A percentile compares a stretch with the other conserved stretches of the same genome.
Conservation (phyloP, 495 filamentous ascomycete species). For the Daldinia decipiens region DNA sequence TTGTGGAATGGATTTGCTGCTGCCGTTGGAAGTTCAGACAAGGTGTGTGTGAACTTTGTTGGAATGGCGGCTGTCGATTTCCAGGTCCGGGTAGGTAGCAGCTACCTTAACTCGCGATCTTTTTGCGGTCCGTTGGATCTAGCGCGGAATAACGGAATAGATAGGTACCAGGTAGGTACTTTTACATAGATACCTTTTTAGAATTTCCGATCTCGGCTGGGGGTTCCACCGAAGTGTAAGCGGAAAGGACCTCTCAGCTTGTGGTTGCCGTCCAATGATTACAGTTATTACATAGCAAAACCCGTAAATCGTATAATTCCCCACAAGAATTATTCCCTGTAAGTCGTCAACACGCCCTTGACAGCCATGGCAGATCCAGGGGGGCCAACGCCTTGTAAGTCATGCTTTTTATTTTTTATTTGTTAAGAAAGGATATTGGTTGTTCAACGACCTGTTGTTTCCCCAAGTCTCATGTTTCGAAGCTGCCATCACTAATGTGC, state of each 20-base stretch:
- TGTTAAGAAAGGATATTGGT: conserved; percentile 10
- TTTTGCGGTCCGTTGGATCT: conserved; percentile 3
- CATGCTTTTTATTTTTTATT: conserved; percentile 17
- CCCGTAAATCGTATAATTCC: conserved; percentile 11
- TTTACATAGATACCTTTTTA: too few species aligned
- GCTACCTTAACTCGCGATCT: not conserved
- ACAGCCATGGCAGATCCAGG: conserved; percentile 41
- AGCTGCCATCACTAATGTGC: conserved; percentile 26
- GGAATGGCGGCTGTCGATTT: not conserved
- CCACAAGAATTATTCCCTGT: conserved; percentile 21
- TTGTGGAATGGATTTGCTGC: conserved; percentile 12
- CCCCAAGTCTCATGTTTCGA: conserved; percentile 3
- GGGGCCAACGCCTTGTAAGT: conserved; percentile 44
- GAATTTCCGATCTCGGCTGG: conserved; percentile 33
- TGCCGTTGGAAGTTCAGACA: conserved; percentile 6
- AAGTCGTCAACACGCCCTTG: conserved; percentile 31
- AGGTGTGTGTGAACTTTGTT: conserved; percentile 1
- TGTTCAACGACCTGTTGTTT: not conserved
- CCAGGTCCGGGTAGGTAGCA: not conserved
- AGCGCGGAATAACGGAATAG: conserved; percentile 5
- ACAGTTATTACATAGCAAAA: not conserved
- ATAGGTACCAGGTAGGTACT: conserved; percentile 11
- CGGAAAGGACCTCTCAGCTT: conserved; percentile 1
- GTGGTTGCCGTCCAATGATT: not conserved
- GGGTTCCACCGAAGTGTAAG: conserved; percentile 13